Evolutionary conservation across 805 yeast genomes (phyloP).

Genomic region (Saccharomycodes ludwigii): DNA sequence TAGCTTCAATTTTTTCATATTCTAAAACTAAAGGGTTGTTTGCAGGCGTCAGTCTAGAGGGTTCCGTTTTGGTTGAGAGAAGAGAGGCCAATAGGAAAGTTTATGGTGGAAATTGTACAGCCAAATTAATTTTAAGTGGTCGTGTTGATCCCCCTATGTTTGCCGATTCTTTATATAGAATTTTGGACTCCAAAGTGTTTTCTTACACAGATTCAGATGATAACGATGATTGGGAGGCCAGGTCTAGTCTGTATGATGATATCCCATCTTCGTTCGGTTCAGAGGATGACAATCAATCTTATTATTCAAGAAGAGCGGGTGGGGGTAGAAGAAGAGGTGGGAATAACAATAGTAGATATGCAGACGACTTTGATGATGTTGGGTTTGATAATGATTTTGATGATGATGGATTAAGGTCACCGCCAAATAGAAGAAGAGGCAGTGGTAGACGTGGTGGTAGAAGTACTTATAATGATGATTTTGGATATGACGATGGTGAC

Average conservation of each 20-base stretch:
- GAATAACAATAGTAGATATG: conserved; percentile 10
- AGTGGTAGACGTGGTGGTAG: no score
- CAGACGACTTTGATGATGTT: conserved; percentile 17
- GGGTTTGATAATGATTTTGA: conserved; percentile 15
- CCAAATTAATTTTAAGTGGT: conserved; percentile 75
- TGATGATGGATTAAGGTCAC: conserved; percentile 12
- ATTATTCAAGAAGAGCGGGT: conserved; percentile 13
- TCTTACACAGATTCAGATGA: conserved; percentile 38
- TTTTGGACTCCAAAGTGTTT: conserved; percentile 78
- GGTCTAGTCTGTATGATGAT: conserved; percentile 47
- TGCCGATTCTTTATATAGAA: conserved; percentile 75
- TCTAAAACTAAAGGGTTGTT: conserved; percentile 93
- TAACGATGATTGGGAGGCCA: conserved; percentile 54
- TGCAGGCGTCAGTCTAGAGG: conserved; percentile 96
- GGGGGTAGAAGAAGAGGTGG: conserved; percentile 19
- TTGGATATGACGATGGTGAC: conserved; percentile 5
- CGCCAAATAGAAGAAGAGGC: conserved; percentile 4
- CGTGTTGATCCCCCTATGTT: conserved; percentile 88
- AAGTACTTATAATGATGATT: no score
- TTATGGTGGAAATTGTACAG: conserved; percentile 80
- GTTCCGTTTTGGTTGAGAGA: conserved; percentile 92
- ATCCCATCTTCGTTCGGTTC: conserved; percentile 33
- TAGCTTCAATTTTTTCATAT: conserved; percentile 85
- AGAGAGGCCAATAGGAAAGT: conserved; percentile 94
- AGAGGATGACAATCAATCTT: conserved; percentile 19